phyloP scores from a whole-genome alignment of 1,284 basidiomycete species.

The Sporisorium exsertum region DNA sequence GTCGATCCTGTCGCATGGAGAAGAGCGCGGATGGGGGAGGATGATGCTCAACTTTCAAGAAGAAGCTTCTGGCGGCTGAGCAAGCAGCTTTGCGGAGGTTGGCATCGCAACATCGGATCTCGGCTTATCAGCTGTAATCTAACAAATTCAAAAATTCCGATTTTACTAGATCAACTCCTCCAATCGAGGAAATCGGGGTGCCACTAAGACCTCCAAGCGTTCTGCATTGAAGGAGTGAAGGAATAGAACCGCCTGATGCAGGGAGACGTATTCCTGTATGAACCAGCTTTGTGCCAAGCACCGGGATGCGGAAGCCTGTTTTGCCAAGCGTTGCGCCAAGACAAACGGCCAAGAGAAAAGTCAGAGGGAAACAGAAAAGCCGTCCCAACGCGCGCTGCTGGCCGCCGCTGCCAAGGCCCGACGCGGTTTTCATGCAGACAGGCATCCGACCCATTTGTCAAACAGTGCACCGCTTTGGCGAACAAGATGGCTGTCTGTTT shows the following conservation, averaged over 20 bases:
- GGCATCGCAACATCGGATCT: neutral
- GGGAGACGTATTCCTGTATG: slow-evolving; percentile 7
- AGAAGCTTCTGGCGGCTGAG: neutral
- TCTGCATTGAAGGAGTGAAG: neutral
- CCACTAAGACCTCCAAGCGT: neutral
- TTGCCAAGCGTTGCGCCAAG: slow-evolving; percentile 43
- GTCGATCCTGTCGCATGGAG: neutral
- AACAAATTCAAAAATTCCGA: neutral
- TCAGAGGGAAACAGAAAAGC: neutral
- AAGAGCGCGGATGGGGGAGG: neutral
- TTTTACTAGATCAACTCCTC: neutral
- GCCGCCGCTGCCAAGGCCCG: neutral
- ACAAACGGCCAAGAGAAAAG: slow-evolving; percentile 20
- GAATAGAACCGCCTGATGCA: slow-evolving; percentile 11
- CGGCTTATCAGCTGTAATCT: neutral
- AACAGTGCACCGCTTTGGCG: slow-evolving; percentile 15
- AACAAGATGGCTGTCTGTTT: neutral
- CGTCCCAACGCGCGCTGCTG: neutral
- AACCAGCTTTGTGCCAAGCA: slow-evolving; percentile 19
- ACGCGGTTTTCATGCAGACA: neutral
- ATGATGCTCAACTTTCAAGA: neutral
- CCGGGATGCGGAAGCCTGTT: slow-evolving; percentile 17
- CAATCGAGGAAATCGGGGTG: neutral
- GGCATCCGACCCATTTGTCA: slow-evolving; percentile 13
- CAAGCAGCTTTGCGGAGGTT: neutral